Percentiles rank a stretch among this genome's conserved stretches.
Conservation (phyloP, 2,329 filamentous ascomycete genomes). For the Ophiostoma sp. region DNA sequence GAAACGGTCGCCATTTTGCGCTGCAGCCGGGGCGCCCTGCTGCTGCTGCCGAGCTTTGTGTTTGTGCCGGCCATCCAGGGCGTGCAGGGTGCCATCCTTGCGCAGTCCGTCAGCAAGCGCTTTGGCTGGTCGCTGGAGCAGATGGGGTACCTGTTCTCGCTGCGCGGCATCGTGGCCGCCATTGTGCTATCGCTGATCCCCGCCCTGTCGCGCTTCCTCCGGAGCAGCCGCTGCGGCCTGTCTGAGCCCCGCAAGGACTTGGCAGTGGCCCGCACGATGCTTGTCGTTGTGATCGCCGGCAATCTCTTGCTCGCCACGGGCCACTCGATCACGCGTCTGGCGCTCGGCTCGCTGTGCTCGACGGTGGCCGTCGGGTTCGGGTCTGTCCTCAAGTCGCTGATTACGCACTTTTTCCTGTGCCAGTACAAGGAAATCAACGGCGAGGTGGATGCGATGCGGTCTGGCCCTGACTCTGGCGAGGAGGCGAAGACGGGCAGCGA, state of each 20-base stretch:
- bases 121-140: constrained; percentile 42
- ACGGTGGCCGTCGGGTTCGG: neutral
- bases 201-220: neutral
- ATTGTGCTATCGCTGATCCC: constrained; percentile 32
- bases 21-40: constrained; percentile 30
- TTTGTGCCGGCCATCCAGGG: constrained; percentile 36
- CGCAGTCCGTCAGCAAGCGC: constrained; percentile 43
- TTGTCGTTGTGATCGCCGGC: neutral
- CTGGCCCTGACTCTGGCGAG: neutral
- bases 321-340: neutral
- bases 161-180: constrained; percentile 39
- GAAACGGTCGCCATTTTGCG: neutral
- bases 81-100: constrained; percentile 36
- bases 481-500: constrained; percentile 17
- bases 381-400: neutral
- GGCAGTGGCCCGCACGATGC: neutral
- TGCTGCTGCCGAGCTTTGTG: constrained; percentile 39
- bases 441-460: neutral
- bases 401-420: neutral
- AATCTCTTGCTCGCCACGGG: neutral
- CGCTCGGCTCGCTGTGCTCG: neutral
- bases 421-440: neutral
- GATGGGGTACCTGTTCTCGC: constrained; percentile 40
- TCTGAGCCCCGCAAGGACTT: neutral
- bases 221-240: neutral